These are phyloP conservation scores for Cinchona pubescens DNA, from an alignment of 257 asterid genomes.

Conservation along the genomic window DNA sequence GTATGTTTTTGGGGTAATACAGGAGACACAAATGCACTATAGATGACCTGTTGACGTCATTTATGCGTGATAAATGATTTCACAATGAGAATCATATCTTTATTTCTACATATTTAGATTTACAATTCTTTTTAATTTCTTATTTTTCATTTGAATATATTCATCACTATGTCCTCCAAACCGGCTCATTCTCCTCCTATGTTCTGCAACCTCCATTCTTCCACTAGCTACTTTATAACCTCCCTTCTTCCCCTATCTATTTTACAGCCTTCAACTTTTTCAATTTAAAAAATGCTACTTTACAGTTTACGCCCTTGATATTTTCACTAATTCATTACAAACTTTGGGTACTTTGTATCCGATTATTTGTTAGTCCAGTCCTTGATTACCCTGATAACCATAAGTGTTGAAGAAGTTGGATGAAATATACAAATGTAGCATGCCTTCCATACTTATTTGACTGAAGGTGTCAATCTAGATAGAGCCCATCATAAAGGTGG, in stretches of 20 bases:
- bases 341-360: not conserved
- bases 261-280: not conserved
- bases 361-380: not conserved
- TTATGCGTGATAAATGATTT: too few species aligned
- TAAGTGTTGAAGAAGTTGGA: not conserved
- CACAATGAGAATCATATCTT: too few species aligned
- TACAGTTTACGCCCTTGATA: not conserved
- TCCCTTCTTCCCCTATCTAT: not conserved
- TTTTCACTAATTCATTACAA: not conserved
- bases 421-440: not conserved
- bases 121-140: too few species aligned
- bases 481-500: too few species aligned
- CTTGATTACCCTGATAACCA: too few species aligned
- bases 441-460: not conserved
- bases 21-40: too few species aligned
- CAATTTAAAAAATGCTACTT: not conserved
- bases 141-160: too few species aligned
- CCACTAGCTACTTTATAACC: not conserved
- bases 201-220: not conserved
- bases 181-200: not conserved
- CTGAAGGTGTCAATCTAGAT: too few species aligned
- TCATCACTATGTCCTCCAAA: not conserved
- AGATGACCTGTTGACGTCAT: too few species aligned
- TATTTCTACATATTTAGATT: too few species aligned
- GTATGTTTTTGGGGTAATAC: too few species aligned